Conservation (phyloP, 1,139 yeast species). For the Kurtzmaniella natalensis region DNA sequence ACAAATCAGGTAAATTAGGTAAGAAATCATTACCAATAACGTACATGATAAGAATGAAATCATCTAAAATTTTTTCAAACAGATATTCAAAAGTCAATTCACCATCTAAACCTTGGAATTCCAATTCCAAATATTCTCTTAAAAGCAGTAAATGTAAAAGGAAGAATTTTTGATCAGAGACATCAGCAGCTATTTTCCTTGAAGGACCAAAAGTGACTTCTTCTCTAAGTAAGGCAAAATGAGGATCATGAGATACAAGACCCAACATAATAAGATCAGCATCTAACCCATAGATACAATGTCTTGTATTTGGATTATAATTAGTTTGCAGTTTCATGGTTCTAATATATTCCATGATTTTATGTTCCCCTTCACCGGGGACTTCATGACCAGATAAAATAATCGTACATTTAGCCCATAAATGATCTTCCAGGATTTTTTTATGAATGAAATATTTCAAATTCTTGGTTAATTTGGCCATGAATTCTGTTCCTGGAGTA, state of each 20-base stretch:
- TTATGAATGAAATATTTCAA: slow-evolving; percentile 88
- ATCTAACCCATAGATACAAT: slow-evolving; percentile 95
- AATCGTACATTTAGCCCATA: slow-evolving; percentile 83
- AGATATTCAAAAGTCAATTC: slow-evolving; percentile 67
- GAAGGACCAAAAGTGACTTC: slow-evolving; percentile 86
- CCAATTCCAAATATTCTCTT: slow-evolving; percentile 86
- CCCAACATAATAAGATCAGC: slow-evolving; percentile 97
- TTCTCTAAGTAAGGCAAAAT: slow-evolving; percentile 89
- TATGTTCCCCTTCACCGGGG: slow-evolving; percentile 99
- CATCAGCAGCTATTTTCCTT: slow-evolving; percentile 37
- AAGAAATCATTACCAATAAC: slow-evolving; percentile 98
- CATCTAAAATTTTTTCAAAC: slow-evolving; percentile 89
- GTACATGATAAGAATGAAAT: slow-evolving; percentile 85
- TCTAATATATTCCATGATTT: slow-evolving; percentile 92
- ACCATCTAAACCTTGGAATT: slow-evolving; percentile 66
- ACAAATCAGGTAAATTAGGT: slow-evolving; percentile 94
- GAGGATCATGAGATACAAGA: slow-evolving; percentile 95
- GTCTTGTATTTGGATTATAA: slow-evolving; percentile 83
- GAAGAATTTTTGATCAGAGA: slow-evolving; percentile 77
- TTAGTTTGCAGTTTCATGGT: slow-evolving; percentile 69
- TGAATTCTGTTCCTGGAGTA: slow-evolving; percentile 98
- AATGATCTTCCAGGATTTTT: slow-evolving; percentile 84
- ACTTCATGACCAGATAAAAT: slow-evolving; percentile 93
- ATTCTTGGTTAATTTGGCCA: slow-evolving; percentile 83
- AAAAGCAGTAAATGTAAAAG: slow-evolving; percentile 81